phyloP scores from a whole-genome alignment of 179 eudicot species.

The Drosera spatulata region DNA sequence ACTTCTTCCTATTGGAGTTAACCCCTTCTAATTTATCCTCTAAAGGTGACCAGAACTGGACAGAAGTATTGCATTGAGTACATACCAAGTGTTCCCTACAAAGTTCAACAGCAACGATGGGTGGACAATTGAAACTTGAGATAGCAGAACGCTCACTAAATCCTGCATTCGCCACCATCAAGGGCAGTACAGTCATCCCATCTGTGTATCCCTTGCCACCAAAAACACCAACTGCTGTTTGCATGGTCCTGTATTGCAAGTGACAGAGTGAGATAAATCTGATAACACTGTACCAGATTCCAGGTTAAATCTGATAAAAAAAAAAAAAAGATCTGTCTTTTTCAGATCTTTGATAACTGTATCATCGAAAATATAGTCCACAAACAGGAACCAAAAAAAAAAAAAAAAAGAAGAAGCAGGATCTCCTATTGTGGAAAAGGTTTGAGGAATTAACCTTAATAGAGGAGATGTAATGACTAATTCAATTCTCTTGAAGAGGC shows the following conservation, averaged over 20 bases:
- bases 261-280: not conserved
- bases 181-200: conserved; percentile 49
- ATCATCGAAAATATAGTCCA: not conserved
- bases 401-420: not conserved
- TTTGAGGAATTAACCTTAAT: conserved; percentile 37
- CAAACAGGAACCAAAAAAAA: not conserved
- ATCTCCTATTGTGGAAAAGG: not conserved
- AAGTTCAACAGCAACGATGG: conserved; percentile 69
- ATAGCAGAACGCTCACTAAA: conserved; percentile 75
- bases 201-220: conserved; percentile 82
- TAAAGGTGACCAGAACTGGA: too few species aligned
- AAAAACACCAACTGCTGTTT: conserved; percentile 95
- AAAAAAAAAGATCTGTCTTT: not conserved
- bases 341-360: too few species aligned
- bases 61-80: not conserved
- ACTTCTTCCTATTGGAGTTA: not conserved
- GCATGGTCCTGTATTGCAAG: conserved; percentile 62
- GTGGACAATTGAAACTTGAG: conserved; percentile 80
- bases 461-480: conserved; percentile 72
- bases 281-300: not conserved
- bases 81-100: conserved; percentile 95
- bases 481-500: conserved; percentile 54
- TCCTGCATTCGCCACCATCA: conserved; percentile 93
- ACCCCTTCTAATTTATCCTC: not conserved
- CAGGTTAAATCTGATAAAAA: not conserved